phyloP scores from a whole-genome alignment of 2,329 filamentous ascomycete species.

The Periglandula ipomoeae region DNA sequence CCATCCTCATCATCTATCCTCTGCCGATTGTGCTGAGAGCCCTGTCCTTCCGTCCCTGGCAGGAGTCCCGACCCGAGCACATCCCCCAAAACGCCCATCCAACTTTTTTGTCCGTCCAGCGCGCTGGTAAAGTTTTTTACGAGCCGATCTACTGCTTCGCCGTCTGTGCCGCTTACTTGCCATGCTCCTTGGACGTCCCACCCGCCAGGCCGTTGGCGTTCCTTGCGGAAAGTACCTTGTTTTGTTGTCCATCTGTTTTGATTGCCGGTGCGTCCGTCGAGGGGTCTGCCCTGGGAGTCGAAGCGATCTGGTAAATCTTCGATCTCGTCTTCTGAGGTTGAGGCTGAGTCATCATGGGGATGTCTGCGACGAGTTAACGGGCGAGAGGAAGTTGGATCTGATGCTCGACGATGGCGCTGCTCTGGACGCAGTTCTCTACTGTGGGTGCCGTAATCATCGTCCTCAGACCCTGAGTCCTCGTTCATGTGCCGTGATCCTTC shows the following conservation, averaged over 20 bases:
- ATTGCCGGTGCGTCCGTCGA: constrained; percentile 19
- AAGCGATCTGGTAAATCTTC: constrained; percentile 40
- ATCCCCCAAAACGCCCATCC: constrained; percentile 22
- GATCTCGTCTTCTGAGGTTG: constrained; percentile 27
- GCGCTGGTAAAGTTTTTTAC: constrained; percentile 18
- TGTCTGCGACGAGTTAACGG: constrained; percentile 14
- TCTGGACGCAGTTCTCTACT: constrained; percentile 7
- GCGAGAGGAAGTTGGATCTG: constrained; percentile 26
- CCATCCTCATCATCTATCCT: constrained; percentile 10
- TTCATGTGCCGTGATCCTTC: constrained; percentile 11
- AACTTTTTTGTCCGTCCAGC: constrained; percentile 21
- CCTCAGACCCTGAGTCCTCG: constrained; percentile 12
- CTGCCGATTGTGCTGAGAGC: neutral
- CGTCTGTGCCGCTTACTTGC: constrained; percentile 35
- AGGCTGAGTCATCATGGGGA: constrained; percentile 7
- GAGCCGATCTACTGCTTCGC: constrained; percentile 28
- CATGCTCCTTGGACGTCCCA: constrained; percentile 32
- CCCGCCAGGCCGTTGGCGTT: constrained; percentile 21
- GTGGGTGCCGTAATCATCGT: constrained; percentile 13
- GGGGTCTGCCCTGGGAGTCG: constrained; percentile 31
- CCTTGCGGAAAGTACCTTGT: constrained; percentile 33
- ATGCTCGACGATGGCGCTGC: constrained; percentile 19
- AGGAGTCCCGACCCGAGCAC: constrained; percentile 18
- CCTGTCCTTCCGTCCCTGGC: constrained; percentile 7
- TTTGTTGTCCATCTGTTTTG: constrained; percentile 24